Evolutionary conservation across 2,329 filamentous ascomycete species (phyloP), one percentile per base, ranked within the genome.

Genomic region (Pseudogymnoascus sp.): DNA sequence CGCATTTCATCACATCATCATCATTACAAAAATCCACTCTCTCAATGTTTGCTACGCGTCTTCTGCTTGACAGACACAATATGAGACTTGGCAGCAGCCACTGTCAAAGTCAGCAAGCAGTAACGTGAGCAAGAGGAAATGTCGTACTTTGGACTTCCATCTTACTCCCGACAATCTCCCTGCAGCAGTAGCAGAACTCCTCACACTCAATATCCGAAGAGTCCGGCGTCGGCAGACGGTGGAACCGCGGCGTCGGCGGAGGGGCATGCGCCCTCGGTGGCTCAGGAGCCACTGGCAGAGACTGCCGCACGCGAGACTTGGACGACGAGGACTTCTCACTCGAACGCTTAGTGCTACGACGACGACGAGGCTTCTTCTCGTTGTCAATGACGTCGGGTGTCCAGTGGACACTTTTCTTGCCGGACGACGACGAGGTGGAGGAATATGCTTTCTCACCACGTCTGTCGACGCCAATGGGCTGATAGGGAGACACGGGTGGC

Each of bases 151-250:
- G 42, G 19, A 26, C 62, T 23, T 61, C 28, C 35, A 28, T 36
- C 62, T 60, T 47, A 47, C 28, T 61, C 19, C 33, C 35, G 11
- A 50, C 36, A 21, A 33, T 61, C 4, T 31, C 36, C 15, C 23
- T 40, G 31, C 64, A 65, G 21, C 64, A 65, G 15, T 38, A 50
- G 61, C 65, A 68, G 40, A 69, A 69, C 38, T 44, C 50, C n/a
- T 31, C 44, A 31, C 62, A 40, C 6, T 21, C 62, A 36, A 67
- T 31, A 13, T 70, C 67, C 19, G 66, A 62, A 33, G 71, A 40
- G 40, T 71, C 69, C 8, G 71, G 71, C 23, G 69, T 69, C 35
- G 68, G 65, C 11, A 72, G 59, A 11, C 69, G 65, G 23, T 44
- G 33, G 40, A 66, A 66, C 31, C 67, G 66, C 17, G 70, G 71